These are phyloP conservation scores for Millerozyma acaciae DNA, from an alignment of 805 yeast genomes.

Conservation along the genomic window DNA sequence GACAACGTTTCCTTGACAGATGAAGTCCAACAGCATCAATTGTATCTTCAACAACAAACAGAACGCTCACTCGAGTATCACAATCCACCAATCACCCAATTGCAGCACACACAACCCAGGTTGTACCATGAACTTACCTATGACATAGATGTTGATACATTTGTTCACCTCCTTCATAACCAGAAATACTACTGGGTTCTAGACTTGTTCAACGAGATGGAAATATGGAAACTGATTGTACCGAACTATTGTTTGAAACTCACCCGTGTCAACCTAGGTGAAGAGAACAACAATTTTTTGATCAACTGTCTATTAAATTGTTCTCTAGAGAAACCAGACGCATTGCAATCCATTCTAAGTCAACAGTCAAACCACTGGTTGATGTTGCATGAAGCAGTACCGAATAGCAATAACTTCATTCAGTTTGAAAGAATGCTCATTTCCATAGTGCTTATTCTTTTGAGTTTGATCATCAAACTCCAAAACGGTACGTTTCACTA, in stretches of 20 bases:
- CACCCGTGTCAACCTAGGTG: conserved; percentile 3
- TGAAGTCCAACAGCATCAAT: conserved; percentile 1
- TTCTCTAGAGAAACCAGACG: conserved; percentile 11
- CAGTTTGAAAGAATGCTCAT: conserved; percentile 27
- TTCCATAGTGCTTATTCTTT: conserved; percentile 27
- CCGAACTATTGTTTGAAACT: conserved; percentile 29
- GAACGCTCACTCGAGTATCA: neutral
- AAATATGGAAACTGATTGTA: conserved; percentile 33
- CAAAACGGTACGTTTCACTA: conserved; percentile 10
- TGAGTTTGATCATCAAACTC: conserved; percentile 17
- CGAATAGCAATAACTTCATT: conserved; percentile 10
- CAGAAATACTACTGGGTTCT: conserved; percentile 37
- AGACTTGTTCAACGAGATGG: conserved; percentile 37
- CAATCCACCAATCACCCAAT: neutral
- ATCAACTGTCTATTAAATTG: conserved; percentile 31
- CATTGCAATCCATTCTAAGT: conserved; percentile 9
- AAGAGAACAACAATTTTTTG: conserved; percentile 18
- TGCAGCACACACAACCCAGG: neutral
- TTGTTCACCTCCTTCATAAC: conserved; percentile 24
- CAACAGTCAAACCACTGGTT: conserved; percentile 25
- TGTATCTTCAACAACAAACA: neutral
- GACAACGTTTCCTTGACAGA: conserved; percentile 5
- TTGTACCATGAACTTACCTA: conserved; percentile 7
- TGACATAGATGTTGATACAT: conserved; percentile 15
- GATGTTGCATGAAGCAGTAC: conserved; percentile 8